A percentile compares a stretch with the other conserved stretches of the same genome.
These are phyloP conservation scores for Flaveria bidentis DNA, from an alignment of 129 eudicot genomes.

Conservation along the genomic window DNA sequence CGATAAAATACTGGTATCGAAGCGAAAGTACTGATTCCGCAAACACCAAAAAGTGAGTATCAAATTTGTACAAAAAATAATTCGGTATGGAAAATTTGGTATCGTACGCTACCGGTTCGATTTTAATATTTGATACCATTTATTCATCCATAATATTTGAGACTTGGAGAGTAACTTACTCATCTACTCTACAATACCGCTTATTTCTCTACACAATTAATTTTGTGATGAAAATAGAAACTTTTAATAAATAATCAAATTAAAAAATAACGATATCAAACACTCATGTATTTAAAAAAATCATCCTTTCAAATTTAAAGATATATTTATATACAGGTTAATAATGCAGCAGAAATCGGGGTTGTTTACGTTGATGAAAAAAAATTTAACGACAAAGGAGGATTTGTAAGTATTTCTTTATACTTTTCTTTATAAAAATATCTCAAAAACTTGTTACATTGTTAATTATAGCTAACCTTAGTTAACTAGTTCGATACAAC, in stretches of 20 bases:
- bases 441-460: neutral
- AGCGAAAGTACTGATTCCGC: too few species aligned
- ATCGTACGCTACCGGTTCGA: too few species aligned
- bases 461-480: neutral
- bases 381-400: neutral
- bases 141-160: too few species aligned
- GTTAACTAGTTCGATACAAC: neutral
- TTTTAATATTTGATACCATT: too few species aligned
- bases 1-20: too few species aligned
- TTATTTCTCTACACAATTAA: neutral
- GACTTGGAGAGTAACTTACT: too few species aligned
- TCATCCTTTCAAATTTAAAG: neutral
- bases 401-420: constrained; percentile 8
- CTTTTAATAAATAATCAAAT: neutral
- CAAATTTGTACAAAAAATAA: too few species aligned
- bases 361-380: neutral
- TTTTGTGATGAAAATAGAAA: neutral
- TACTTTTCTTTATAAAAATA: neutral
- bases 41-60: too few species aligned
- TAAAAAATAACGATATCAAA: neutral
- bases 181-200: neutral
- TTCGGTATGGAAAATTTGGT: too few species aligned
- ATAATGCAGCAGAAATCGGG: constrained; percentile 29
- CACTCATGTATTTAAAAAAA: neutral
- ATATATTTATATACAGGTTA: constrained; percentile 7